Evolutionary conservation across 2,329 filamentous ascomycete species (phyloP), one percentile per base, ranked within the genome.

Genomic region (Cladosporium sp.): DNA sequence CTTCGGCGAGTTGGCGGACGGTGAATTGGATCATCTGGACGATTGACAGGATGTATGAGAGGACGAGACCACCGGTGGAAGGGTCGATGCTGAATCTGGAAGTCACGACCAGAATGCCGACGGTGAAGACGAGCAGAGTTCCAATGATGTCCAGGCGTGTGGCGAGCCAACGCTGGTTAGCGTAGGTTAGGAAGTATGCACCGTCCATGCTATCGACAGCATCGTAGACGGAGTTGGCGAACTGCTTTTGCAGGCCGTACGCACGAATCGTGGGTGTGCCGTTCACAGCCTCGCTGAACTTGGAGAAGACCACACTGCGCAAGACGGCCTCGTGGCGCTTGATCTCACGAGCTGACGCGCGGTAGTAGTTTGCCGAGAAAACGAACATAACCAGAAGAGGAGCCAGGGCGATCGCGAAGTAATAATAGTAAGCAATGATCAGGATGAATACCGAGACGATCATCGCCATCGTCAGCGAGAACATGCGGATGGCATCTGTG

Each of bases 21-120:
- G 92, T 94, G 78, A 97, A 97, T 75, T 97, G 94, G 69, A 98
- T 89, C 90, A 97, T 93, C 77, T 96, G 92, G 21, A 96, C 93
- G 73, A 97, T 96, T 16, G 90, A 86, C 21, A 99, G 84, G 74
- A 98, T 96, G 78, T 98, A 98, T 56, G 91, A 95, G 25, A 99
- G 84, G 0, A 98, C 93, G 46, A 98, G 82, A 23, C 95, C 95
- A 54, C 88, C 89, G 64, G 92, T 96, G 58, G 91, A 93, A 1
- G 94, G 94, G 48, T 89, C 83, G 67, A 97, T 91, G 67, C 86
- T 87, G 80, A 97, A 97, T 21, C 93, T 89, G 26, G 91, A 93
- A 0, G 94, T 97, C 30, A 97, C 92, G 39, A 98, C 93, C 21
- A 99, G 82, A 66, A 98, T 93, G 59, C 92, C 92, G 1, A 90